Percentiles rank a stretch among this genome's conserved stretches.
These are phyloP conservation scores for Lipomyces sp. DNA, from an alignment of 805 yeast species.

Conservation along the genomic window DNA sequence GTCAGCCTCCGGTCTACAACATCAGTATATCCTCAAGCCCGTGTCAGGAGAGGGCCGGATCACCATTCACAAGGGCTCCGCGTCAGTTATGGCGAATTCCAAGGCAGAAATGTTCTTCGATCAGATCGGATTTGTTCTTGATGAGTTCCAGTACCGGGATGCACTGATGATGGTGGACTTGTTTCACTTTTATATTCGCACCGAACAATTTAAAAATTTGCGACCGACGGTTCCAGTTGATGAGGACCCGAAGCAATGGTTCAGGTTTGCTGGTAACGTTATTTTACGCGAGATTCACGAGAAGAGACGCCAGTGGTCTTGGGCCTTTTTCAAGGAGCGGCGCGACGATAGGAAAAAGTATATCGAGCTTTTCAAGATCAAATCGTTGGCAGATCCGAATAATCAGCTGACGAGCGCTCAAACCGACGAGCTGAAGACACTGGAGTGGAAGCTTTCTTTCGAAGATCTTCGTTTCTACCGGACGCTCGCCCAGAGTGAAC, in stretches of 20 bases:
- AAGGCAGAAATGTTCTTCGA: constrained; percentile 75
- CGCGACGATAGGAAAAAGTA: constrained; percentile 71
- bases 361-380: constrained; percentile 61
- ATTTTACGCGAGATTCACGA: constrained; percentile 79
- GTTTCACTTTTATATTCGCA: constrained; percentile 71
- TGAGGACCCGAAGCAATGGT: constrained; percentile 79
- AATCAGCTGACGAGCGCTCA: constrained; percentile 27
- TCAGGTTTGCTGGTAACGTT: constrained; percentile 72
- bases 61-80: constrained; percentile 76
- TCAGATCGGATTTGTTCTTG: constrained; percentile 82
- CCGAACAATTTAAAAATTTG: constrained; percentile 66
- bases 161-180: constrained; percentile 76
- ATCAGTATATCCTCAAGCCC: constrained; percentile 62
- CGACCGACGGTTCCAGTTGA: constrained; percentile 55
- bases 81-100: constrained; percentile 59
- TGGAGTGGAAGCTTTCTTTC: constrained; percentile 60
- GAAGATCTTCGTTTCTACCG: constrained; percentile 87
- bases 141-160: constrained; percentile 80
- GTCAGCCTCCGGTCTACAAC: constrained; percentile 14
- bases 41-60: constrained; percentile 85
- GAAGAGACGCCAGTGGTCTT: constrained; percentile 75
- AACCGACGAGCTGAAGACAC: constrained; percentile 43
- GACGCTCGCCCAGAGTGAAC: constrained; percentile 66
- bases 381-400: constrained; percentile 42
- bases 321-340: constrained; percentile 74